Percentiles rank a stretch among this genome's conserved stretches.
These are phyloP conservation scores for Lepiota subincarnata DNA, from an alignment of 768 basidiomycete genomes.

Conservation along the genomic window DNA sequence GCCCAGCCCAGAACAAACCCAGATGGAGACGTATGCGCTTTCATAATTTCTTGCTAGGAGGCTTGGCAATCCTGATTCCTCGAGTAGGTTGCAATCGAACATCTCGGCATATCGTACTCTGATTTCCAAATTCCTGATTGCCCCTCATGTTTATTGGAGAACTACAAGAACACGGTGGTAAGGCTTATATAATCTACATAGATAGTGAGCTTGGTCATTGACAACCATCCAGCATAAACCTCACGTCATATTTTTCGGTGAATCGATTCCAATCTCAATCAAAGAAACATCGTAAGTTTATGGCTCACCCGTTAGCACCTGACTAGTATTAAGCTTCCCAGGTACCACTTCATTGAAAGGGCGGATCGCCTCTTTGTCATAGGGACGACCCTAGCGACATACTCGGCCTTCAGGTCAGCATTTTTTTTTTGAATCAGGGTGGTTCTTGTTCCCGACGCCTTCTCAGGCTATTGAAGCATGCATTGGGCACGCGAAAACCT, in stretches of 20 bases:
- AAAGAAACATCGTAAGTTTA: conserved; percentile 67
- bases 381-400: conserved; percentile 91
- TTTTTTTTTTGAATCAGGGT: background rate
- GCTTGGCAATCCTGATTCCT: background rate
- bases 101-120: conserved; percentile 64
- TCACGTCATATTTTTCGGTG: conserved; percentile 85
- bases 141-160: conserved; percentile 56
- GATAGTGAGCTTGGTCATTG: background rate
- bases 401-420: conserved; percentile 84
- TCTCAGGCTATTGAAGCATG: conserved; percentile 72
- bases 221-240: conserved; percentile 59
- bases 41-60: background rate
- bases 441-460: background rate
- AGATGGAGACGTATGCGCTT: conserved; percentile 76
- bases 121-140: conserved; percentile 82
- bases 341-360: conserved; percentile 53
- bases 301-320: background rate
- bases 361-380: conserved; percentile 72
- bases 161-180: conserved; percentile 59
- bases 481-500: conserved; percentile 69
- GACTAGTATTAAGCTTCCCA: conserved; percentile 20
- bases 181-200: conserved; percentile 14
- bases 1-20: conserved; percentile 77
- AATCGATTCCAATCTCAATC: conserved; percentile 66
- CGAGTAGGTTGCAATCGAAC: conserved; percentile 69